Base-by-base conservation (phyloP, 2,329 filamentous ascomycete species). In the Clonostachys solani region DNA sequence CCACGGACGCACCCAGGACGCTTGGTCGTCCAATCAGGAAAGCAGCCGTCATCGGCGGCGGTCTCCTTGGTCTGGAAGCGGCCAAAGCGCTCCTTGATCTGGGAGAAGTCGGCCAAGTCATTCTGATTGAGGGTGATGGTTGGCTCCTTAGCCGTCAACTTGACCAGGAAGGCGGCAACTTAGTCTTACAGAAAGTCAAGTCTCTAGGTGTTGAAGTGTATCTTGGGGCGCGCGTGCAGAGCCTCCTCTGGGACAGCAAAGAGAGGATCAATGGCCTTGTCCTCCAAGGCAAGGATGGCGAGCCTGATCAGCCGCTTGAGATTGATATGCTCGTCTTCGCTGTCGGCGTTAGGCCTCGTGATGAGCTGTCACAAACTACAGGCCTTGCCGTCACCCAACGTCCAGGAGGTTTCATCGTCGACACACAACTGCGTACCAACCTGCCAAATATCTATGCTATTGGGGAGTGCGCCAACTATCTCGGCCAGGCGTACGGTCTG, bases 21-120 rank as follows among this genome's bases (percentile, higher is more conserved):
- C 15, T 38, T n/a, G 36, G 36, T n/a, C 36, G 5, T 12, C 9
- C 15, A 8, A 38, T 38, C 12, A 81, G 46, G 86, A 83, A 55
- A 88, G 82, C 5, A 81, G 79, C 83, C 5, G 89, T 94, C 0
- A 87, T 96, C 5, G 91, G 91, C 19, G 91, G 91, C 45, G 91
- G 91, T 1, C 66, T 96, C 19, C 75, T 96, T 0, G 91, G 91
- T 1, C 78, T 96, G 1, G 91, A 96, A 68, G 91, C 91, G 3
- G 91, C 89, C 34, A 94, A 95, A 58, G 91, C 91, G 3, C 91
- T 96, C 88, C 85, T 92, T 72, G 90, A 95, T 60, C 71, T 96
- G 9, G 77, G 87, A 55, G 80, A 83, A 45, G 95, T 87, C 59
- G 73, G 77, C 12, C 80, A 82, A 48, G 86, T 96, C 45, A 87